These are phyloP conservation scores for Rossbeevera mucosa DNA, from an alignment of 768 basidiomycete species.

Conservation along the genomic window DNA sequence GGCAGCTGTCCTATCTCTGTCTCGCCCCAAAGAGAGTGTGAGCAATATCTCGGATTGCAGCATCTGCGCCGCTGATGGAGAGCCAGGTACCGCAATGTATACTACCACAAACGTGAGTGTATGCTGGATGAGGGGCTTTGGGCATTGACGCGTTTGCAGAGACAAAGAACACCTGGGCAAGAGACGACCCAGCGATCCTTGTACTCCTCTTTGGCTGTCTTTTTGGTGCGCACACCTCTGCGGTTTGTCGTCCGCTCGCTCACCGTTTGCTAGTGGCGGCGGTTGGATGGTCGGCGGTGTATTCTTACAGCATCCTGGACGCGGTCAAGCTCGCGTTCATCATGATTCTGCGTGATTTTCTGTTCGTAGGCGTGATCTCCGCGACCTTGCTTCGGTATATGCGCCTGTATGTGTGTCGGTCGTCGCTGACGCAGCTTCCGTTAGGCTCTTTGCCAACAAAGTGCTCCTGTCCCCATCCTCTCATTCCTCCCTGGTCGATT, in stretches of 20 bases:
- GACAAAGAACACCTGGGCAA: conserved; percentile 97
- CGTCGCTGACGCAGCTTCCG: conserved; percentile 11
- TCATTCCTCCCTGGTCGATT: conserved; percentile 65
- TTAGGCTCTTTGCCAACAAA: conserved; percentile 67
- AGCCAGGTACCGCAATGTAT: conserved; percentile 86
- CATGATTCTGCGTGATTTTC: conserved; percentile 88
- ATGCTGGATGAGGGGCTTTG: neutral
- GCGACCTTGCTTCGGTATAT: conserved; percentile 73
- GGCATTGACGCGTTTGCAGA: conserved; percentile 43
- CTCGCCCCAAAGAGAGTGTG: conserved; percentile 90
- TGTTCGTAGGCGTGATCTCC: conserved; percentile 68
- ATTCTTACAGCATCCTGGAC: conserved; percentile 55
- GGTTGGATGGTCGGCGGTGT: conserved; percentile 81
- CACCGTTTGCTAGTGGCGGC: conserved; percentile 56
- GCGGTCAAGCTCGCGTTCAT: conserved; percentile 62
- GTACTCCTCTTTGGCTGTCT: conserved; percentile 80
- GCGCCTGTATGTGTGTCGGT: conserved; percentile 1
- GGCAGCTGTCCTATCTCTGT: conserved; percentile 93
- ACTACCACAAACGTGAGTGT: conserved; percentile 89
- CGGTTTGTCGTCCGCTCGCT: neutral
- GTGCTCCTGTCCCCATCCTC: conserved; percentile 68
- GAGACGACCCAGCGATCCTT: conserved; percentile 95
- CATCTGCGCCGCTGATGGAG: conserved; percentile 11
- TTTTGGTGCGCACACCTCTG: conserved; percentile 41
- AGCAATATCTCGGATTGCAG: conserved; percentile 21